Base-by-base conservation (phyloP, 441 rosid species). In the Aquilaria agallochum region DNA sequence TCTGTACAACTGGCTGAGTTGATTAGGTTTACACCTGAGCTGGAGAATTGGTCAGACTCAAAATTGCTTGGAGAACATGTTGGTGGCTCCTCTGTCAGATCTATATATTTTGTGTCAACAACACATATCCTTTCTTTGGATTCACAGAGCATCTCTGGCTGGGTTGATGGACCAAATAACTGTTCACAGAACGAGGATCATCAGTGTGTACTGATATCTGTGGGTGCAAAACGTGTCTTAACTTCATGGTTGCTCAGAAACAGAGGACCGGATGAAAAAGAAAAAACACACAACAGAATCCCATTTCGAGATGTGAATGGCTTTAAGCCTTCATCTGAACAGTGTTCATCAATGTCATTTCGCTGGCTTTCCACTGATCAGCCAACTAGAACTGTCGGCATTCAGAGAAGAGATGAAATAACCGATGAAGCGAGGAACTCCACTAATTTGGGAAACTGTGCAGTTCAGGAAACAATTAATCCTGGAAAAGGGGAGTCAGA, bases 351-450 rank as follows among this genome's bases (percentile, higher is more conserved):
- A 72, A 72, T 95, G 78, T 89, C 96, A 54, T 95, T 89, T 69
- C 92, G 84, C 66, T 95, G 99, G 99, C 97, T 95, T 70, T 86
- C 98, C 60, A 84, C 98, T 45, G 96, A 92, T 80, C 88, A 88
- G 93, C 98, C 99, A 48, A 68, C 80, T 52, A 92, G 80, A 81
- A 74, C 64, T 60, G 79, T 80, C 49, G 78, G 70, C 66, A 60
- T 74, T 50, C 69, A 58, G 65, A 68, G 77, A 64, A 86, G 66
- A 57, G 65, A 70, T 57, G 75, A 75, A 60, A 55, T 69, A 55
- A 64, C 58, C 6, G 63, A 60, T 15, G 40, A 32, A 5, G 33
- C 76, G 34, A 57, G 69, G 69, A 63, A 73, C 61, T 58, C 48
- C 66, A 30, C 72, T 68, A 63, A 55, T 50, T 42, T 63, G 55